These are phyloP conservation scores for Xylaria digitata DNA, from an alignment of 2,329 filamentous ascomycete species.

Conservation along the genomic window DNA sequence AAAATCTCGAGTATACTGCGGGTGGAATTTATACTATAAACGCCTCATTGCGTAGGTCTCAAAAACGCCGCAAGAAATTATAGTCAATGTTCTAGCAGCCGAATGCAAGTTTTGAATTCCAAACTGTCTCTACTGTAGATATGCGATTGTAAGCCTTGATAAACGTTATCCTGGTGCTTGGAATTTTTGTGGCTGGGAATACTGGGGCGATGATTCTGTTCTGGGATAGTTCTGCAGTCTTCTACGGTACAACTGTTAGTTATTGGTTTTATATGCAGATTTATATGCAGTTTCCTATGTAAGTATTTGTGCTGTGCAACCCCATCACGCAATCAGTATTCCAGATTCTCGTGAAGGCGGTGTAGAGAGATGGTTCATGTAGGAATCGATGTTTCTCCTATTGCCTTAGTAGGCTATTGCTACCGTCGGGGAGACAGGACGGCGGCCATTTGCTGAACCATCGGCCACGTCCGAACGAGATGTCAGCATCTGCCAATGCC, in stretches of 20 bases:
- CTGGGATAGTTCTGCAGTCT: neutral
- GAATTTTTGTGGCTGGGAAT: neutral
- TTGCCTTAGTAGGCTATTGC: neutral
- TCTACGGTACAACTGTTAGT: neutral
- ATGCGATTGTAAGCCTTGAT: neutral
- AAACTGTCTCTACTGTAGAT: neutral
- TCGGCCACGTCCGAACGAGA: slow-evolving; percentile 18
- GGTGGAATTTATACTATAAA: slow-evolving; percentile 3
- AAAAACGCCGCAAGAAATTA: no score
- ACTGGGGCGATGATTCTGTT: neutral
- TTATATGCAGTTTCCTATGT: neutral
- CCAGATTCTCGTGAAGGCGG: slow-evolving; percentile 19
- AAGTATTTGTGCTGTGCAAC: slow-evolving; percentile 26
- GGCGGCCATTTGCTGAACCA: neutral
- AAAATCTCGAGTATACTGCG: neutral
- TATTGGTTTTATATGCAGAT: slow-evolving; percentile 1
- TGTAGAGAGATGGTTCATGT: slow-evolving; percentile 1
- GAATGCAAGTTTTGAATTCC: neutral
- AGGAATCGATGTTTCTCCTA: slow-evolving; percentile 4
- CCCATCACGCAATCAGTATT: slow-evolving; percentile 30
- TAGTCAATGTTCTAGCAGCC: neutral
- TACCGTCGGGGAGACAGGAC: neutral
- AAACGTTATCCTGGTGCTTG: no score
- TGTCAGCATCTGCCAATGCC: slow-evolving; percentile 16
- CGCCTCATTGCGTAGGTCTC: slow-evolving; percentile 4